Percentiles rank a stretch among this genome's conserved stretches.
These are phyloP conservation scores for Alternaria novae-zelandiae DNA, from an alignment of 2,329 filamentous ascomycete genomes.

Conservation along the genomic window DNA sequence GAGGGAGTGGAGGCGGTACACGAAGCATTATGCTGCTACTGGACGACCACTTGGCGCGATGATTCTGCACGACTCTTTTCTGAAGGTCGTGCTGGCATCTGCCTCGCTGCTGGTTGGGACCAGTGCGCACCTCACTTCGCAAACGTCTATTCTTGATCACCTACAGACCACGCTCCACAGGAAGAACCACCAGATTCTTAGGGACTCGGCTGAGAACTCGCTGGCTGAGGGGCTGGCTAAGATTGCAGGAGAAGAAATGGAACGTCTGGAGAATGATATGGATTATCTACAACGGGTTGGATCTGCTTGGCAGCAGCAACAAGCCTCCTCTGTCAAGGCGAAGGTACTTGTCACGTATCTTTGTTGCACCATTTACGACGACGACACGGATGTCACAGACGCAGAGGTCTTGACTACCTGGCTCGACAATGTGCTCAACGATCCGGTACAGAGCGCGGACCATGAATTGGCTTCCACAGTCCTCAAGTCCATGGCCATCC, in stretches of 20 bases:
- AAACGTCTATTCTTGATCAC: conserved; percentile 73
- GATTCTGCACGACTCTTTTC: conserved; percentile 87
- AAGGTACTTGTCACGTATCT: conserved; percentile 82
- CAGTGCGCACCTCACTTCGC: conserved; percentile 60
- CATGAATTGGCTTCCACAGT: conserved; percentile 77
- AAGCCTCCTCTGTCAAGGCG: conserved; percentile 86
- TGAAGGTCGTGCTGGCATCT: conserved; percentile 79
- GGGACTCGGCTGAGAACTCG: conserved; percentile 35
- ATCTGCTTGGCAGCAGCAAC: conserved; percentile 82
- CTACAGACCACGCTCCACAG: conserved; percentile 51
- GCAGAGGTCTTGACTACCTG: conserved; percentile 79
- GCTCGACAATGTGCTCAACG: conserved; percentile 82
- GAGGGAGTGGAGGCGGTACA: conserved; percentile 86
- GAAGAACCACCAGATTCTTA: conserved; percentile 21
- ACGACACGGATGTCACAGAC: conserved; percentile 72
- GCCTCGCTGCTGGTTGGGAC: conserved; percentile 76
- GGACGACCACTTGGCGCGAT: conserved; percentile 88
- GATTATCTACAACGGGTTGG: conserved; percentile 84
- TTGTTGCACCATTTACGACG: conserved; percentile 82
- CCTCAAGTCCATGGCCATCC: conserved; percentile 79
- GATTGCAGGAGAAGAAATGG: conserved; percentile 82
- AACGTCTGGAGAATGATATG: conserved; percentile 82
- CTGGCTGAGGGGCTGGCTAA: conserved; percentile 66
- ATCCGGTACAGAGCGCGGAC: conserved; percentile 83
- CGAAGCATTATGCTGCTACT: conserved; percentile 79